A percentile compares a stretch with the other conserved stretches of the same genome.
These are phyloP conservation scores for Annulohypoxylon stygium DNA, from an alignment of 495 filamentous ascomycete species.

Conservation along the genomic window DNA sequence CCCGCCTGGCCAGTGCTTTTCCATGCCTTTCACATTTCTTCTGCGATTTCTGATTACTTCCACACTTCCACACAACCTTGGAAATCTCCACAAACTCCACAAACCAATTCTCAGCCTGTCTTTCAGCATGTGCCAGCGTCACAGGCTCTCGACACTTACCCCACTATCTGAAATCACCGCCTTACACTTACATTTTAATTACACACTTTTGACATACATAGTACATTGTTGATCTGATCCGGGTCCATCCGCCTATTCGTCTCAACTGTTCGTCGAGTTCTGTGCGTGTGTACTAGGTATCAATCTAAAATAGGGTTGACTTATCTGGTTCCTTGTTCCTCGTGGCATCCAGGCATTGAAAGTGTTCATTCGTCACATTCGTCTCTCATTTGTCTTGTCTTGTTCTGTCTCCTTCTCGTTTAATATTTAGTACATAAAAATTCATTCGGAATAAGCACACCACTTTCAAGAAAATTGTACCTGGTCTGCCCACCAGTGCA, in stretches of 20 bases:
- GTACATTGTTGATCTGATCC: constrained; percentile 3
- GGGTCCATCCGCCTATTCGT: not conserved
- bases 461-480: constrained; percentile 14
- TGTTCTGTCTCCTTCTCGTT: not conserved
- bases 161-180: constrained; percentile 34
- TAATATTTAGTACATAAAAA: constrained; percentile 34
- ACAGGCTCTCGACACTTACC: constrained; percentile 43
- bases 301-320: constrained; percentile 27
- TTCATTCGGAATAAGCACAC: constrained; percentile 14
- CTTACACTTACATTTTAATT: constrained; percentile 17
- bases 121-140: constrained; percentile 49
- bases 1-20: constrained; percentile 37
- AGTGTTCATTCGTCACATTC: constrained; percentile 2
- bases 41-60: constrained; percentile 34
- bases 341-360: not conserved
- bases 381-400: not conserved
- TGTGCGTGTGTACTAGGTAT: not conserved
- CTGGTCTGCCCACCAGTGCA: constrained; percentile 21
- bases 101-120: constrained; percentile 36
- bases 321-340: constrained; percentile 9
- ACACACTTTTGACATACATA: constrained; percentile 11
- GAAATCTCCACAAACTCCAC: not conserved
- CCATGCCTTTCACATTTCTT: constrained; percentile 39
- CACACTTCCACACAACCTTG: not conserved
- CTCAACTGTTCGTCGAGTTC: constrained; percentile 12